Base-by-base conservation (phyloP, 169 alveolate species). In the Toxoplasma gondii region DNA sequence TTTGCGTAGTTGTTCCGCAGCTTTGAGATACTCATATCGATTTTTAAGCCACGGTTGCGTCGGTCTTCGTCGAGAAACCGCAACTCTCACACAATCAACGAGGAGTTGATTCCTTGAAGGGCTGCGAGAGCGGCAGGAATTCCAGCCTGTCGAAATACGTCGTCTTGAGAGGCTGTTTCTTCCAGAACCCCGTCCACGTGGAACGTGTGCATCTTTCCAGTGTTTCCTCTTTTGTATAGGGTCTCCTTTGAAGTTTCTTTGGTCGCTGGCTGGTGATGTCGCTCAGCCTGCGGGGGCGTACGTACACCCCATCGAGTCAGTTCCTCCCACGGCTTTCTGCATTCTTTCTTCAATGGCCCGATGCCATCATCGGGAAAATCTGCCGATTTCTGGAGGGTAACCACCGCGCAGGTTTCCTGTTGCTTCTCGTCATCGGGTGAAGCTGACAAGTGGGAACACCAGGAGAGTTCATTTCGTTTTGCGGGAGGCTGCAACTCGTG, bases 181-280 rank as follows among this genome's bases (percentile, higher is more conserved):
- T 78, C 86, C 22, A 78, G n/a, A n/a, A 78, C 86, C 45, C 45
- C 49, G 45, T 78, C 86, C 2, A 78, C 86, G 27, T 78, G 49
- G n/a, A 36, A 78, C 49, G n/a, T 19, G n/a, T 78, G 49, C 39
- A 78, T 12, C 2, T 78, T 78, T 78, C 86, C 45, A 2, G 12
- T 17, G 19, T 38, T 36, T 19, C 43, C 86, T 78, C 24, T 19
- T 78, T 31, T 64, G 74, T 64, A 16, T 16, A 64, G n/a, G 74
- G 10, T n/a, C 86, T 78, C 86, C n/a, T 78, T 78, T n/a, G 9
- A 31, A 24, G 49, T 31, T 27, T 12, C 27, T 64, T 64, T 64
- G n/a, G n/a, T 64, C n/a, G 34, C n/a, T 1, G 7, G 7, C n/a
- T 16, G 74, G 7, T 27, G 7, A 1, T 31, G 7, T 31, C 29